Conservation (phyloP, 768 basidiomycete species). For the Wakefieldia striispora region DNA sequence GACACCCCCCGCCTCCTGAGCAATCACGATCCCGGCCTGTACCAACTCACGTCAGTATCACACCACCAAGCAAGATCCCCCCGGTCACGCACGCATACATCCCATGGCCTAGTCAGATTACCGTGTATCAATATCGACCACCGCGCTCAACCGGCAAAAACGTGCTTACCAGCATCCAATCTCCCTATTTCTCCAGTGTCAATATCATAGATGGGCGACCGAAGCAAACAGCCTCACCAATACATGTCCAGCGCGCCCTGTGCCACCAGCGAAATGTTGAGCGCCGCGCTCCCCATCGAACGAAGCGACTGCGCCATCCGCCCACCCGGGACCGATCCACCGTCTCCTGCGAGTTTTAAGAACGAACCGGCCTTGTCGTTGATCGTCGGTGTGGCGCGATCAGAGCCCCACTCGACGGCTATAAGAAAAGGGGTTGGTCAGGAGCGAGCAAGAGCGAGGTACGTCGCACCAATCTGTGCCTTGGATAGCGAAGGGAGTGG, state of each 20-base stretch:
- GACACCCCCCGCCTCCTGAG: conserved; percentile 82
- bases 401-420: conserved; percentile 90
- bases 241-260: conserved; percentile 87
- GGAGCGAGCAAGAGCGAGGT: neutral
- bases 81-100: conserved; percentile 61
- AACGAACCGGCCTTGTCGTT: conserved; percentile 65
- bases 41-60: neutral
- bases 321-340: conserved; percentile 59
- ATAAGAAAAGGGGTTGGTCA: conserved; percentile 10
- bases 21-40: conserved; percentile 85
- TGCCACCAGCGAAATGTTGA: conserved; percentile 83
- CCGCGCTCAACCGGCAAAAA: neutral
- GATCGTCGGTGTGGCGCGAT: conserved; percentile 56
- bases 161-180: conserved; percentile 68
- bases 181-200: conserved; percentile 48
- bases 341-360: conserved; percentile 68
- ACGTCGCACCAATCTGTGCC: conserved; percentile 58
- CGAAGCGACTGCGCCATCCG: conserved; percentile 85
- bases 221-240: conserved; percentile 53
- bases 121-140: neutral
- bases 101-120: conserved; percentile 60
- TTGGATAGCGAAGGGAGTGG: conserved; percentile 66
- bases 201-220: neutral
- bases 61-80: neutral
- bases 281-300: conserved; percentile 79